These are phyloP conservation scores for Stenocarpella maydis DNA, from an alignment of 2,329 filamentous ascomycete species.

Conservation along the genomic window DNA sequence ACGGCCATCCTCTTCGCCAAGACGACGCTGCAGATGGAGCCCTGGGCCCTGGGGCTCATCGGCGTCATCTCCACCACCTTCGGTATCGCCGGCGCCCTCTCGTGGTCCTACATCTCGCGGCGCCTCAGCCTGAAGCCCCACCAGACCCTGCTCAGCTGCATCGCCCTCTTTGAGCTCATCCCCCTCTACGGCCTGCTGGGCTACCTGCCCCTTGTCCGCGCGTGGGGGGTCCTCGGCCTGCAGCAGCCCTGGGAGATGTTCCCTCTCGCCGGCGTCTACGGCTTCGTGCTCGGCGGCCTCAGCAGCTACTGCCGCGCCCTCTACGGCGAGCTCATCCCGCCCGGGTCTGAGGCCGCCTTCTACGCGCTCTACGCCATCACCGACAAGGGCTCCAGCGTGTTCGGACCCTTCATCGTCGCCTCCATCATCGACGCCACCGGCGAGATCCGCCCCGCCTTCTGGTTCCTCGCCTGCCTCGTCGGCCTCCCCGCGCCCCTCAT, in stretches of 20 bases:
- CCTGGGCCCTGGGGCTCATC: constrained; percentile 88
- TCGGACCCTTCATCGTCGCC: constrained; percentile 93
- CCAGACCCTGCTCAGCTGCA: constrained; percentile 92
- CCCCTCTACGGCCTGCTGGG: constrained; percentile 90
- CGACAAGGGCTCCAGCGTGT: constrained; percentile 93
- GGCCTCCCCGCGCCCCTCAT: constrained; percentile 85
- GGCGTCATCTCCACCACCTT: constrained; percentile 89
- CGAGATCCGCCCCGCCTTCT: constrained; percentile 86
- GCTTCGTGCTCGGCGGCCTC: constrained; percentile 91
- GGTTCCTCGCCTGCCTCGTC: constrained; percentile 88
- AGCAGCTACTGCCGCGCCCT: constrained; percentile 91
- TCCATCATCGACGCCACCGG: constrained; percentile 87
- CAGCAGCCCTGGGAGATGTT: constrained; percentile 98
- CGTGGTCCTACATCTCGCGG: constrained; percentile 83
- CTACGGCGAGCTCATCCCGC: constrained; percentile 92
- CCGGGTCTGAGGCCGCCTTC: constrained; percentile 93
- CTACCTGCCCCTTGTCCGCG: constrained; percentile 81
- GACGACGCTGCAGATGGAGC: constrained; percentile 88
- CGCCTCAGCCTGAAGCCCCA: constrained; percentile 75
- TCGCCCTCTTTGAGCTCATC: constrained; percentile 89
- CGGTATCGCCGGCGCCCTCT: constrained; percentile 87
- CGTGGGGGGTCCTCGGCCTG: constrained; percentile 81
- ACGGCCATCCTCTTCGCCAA: constrained; percentile 97
- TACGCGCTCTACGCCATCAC: constrained; percentile 97
- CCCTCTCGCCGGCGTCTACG: constrained; percentile 87